Evolutionary conservation across 495 filamentous ascomycete genomes (phyloP).

Genomic region (Aspergillus funiculosus): DNA sequence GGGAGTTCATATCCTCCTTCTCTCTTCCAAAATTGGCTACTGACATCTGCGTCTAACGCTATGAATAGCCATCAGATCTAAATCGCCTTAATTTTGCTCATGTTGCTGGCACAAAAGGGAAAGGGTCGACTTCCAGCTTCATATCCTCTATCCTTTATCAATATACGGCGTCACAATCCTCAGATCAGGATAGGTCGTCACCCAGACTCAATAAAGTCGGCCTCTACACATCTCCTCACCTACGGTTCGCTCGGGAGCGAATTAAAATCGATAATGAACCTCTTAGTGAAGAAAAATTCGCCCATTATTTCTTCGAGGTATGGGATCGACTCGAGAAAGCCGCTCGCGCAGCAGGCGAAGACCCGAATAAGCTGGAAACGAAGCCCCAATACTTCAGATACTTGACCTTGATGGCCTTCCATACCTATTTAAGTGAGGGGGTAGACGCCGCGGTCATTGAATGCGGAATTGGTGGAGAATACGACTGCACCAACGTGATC

Average conservation of each 20-base stretch:
- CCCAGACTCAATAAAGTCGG: constrained; percentile 56
- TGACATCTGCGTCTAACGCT: constrained; percentile 1
- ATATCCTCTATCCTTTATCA: constrained; percentile 56
- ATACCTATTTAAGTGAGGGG: constrained; percentile 73
- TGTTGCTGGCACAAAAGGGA: constrained; percentile 90
- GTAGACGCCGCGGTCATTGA: constrained; percentile 84
- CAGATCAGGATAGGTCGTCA: constrained; percentile 25
- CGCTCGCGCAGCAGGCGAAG: constrained; percentile 41
- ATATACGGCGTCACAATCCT: constrained; percentile 44
- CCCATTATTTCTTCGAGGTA: constrained; percentile 80
- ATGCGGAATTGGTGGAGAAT: constrained; percentile 89
- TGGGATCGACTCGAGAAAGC: constrained; percentile 70
- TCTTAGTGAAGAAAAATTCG: constrained; percentile 69
- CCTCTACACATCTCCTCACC: constrained; percentile 83
- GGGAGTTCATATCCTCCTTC: background rate
- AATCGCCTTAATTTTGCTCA: constrained; percentile 71
- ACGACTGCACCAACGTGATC: constrained; percentile 90
- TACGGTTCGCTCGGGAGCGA: constrained; percentile 81
- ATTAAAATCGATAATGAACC: constrained; percentile 76
- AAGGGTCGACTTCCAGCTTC: constrained; percentile 56
- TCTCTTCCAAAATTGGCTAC: background rate
- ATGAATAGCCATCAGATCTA: constrained; percentile 62
- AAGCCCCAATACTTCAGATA: constrained; percentile 91
- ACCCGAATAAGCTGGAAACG: constrained; percentile 39
- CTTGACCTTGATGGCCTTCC: constrained; percentile 83